phyloP scores from a whole-genome alignment of 164 flowering plant genomes.

The Warburgia ugandensis region DNA sequence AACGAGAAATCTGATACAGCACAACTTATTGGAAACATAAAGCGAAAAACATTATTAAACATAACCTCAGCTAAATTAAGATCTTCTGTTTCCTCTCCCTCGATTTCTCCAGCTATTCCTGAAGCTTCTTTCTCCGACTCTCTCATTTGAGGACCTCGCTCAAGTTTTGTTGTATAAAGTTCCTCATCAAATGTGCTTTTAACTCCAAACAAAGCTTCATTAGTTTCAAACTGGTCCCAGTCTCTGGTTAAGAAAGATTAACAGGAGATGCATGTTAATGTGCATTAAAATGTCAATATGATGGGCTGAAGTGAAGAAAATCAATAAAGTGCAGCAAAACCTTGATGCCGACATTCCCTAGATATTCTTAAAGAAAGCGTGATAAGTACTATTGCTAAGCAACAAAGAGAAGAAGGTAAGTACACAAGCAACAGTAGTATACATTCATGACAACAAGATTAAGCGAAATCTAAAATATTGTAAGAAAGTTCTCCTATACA shows the following conservation, averaged over 20 bases:
- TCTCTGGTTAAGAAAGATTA: constrained; percentile 31
- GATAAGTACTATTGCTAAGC: too few species aligned
- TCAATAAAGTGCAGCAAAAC: too few species aligned
- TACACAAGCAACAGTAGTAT: too few species aligned
- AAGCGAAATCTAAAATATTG: not conserved
- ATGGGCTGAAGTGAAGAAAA: not conserved
- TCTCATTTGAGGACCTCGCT: constrained; percentile 80
- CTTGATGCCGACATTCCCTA: too few species aligned
- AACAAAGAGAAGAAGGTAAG: too few species aligned
- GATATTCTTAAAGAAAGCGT: too few species aligned
- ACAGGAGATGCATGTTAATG: not conserved
- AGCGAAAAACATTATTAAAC: not conserved
- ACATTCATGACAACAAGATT: not conserved
- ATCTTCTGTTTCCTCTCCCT: constrained; percentile 89
- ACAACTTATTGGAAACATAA: not conserved
- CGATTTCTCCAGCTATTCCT: constrained; percentile 93
- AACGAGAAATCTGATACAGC: constrained; percentile 1
- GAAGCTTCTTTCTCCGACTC: constrained; percentile 75
- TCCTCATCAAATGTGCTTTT: constrained; percentile 96
- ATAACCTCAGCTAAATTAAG: constrained; percentile 90
- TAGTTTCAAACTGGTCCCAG: constrained; percentile 94
- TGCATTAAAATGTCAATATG: not conserved
- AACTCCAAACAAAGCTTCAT: constrained; percentile 88
- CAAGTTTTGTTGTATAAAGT: constrained; percentile 94
- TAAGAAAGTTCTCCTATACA: not conserved